Evolutionary conservation across 129 eudicot genomes (phyloP), one percentile per base, ranked within the genome.

Genomic region (Arctium lappa): DNA sequence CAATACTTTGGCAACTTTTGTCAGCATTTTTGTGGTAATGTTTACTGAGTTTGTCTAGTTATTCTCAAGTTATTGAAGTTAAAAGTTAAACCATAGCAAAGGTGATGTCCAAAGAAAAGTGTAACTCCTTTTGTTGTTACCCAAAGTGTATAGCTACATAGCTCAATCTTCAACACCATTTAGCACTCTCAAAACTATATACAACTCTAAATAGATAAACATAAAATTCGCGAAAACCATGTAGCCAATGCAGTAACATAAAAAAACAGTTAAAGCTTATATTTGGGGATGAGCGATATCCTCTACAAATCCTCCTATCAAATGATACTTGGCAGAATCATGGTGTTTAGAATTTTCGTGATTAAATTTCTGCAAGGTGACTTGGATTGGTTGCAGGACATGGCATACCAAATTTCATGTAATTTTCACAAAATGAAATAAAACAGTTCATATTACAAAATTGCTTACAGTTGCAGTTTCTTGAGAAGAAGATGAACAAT

Each of bases 391-490:
- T 48, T 10, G 60, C 16, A 50, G 4, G 18, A 15, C 18, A 50
- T 50, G n/a, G n/a, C 62, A 50, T 50, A 13, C 18, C 18, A 50
- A 13, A 50, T 50, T 50, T 50, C 62, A 50, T 50, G 5, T 50
- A 50, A 13, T 50, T 13, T 50, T 50, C 18, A 50, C n/a, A 50
- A 36, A 27, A n/a, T 2, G 1, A 46, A 3, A 36, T 46, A 73
- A 32, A 75, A 32, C 4, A 40, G 56, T 11, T 42, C 5, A 42
- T 74, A 18, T 18, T 33, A 36, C 34, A 4, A 68, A 76, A 66
- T 33, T 34, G 38, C 79, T 80, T 81, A 92, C 99, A 83, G 86
- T 85, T 33, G 82, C 75, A 42, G 77, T 27, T 79, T 78, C 80
- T 76, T 89, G 74, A 37, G 82, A 3, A 11, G 76, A 73, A 77